phyloP scores from a whole-genome alignment of 2,329 filamentous ascomycete species.

The Calonectria multiphialidica region DNA sequence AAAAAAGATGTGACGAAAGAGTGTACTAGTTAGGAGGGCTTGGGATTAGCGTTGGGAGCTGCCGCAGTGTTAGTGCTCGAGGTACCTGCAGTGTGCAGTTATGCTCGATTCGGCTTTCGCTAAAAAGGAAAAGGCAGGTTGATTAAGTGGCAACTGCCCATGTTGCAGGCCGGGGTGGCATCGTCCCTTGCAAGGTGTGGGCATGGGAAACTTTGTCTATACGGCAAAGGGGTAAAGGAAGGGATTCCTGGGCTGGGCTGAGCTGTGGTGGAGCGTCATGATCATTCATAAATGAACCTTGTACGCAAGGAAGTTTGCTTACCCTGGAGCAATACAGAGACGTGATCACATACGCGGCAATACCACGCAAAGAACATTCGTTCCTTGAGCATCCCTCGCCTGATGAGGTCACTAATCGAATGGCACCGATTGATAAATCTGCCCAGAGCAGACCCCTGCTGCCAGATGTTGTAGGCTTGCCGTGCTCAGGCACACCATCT shows the following conservation, averaged over 20 bases:
- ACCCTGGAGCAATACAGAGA: conserved; percentile 20
- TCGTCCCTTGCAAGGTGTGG: not conserved
- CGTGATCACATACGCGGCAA: not conserved
- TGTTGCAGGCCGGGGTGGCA: not conserved
- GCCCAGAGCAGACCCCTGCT: not conserved
- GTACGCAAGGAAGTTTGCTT: conserved; percentile 6
- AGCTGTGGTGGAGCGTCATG: not conserved
- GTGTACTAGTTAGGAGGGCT: conserved; percentile 8
- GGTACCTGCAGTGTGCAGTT: not conserved
- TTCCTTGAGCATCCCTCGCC: conserved; percentile 17
- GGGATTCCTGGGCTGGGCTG: not conserved
- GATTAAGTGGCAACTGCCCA: not conserved
- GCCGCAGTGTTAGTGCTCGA: conserved; percentile 29
- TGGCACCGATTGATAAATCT: not conserved
- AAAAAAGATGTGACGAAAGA: conserved; percentile 20
- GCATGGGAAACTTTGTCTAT: not conserved
- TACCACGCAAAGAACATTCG: conserved; percentile 11
- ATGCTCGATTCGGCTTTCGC: not conserved
- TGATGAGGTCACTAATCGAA: conserved; percentile 6
- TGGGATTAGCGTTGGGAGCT: conserved; percentile 4
- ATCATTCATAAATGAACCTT: not conserved
- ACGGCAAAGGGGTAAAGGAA: not conserved
- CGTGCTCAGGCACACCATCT: not conserved
- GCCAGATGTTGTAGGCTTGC: not conserved
- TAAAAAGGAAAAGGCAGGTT: not conserved